Evolutionary conservation across 768 basidiomycete species (phyloP), one percentile per base, ranked within the genome.

Genomic region (Cystofilobasidium capitatum): DNA sequence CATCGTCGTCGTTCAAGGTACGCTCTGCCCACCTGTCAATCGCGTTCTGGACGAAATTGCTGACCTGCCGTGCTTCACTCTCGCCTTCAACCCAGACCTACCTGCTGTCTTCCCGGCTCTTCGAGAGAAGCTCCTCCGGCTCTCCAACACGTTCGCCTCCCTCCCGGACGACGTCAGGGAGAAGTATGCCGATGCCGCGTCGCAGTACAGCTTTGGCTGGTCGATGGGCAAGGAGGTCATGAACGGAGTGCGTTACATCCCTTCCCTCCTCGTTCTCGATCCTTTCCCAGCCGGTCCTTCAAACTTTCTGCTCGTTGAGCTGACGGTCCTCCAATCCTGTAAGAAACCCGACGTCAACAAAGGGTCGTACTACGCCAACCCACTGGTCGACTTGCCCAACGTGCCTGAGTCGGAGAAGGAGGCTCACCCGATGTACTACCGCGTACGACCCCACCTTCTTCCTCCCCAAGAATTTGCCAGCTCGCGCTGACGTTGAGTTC

Each of bases 321-420:
- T 35, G 37, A 7, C n/a, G n/a, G n/a, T n/a, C n/a, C n/a, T n/a
- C n/a, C n/a, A n/a, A n/a, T n/a, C n/a, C 6, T 22, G 13, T 2
- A 62, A 76, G 75, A 64, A 66, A 24, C 72, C 75, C 86, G 91
- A 97, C 75, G 80, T 82, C 2, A 79, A 93, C 72, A 98, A 97
- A 76, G 94, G 93, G 3, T 91, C 89, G 0, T 99, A 86, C 79
- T 99, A 99, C 75, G 92, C 91, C 68, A 92, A 80, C 66, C 91
- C 91, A 12, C 77, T 86, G 31, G 73, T 86, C 0, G 91, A 92
- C 64, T 71, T 75, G 35, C 83, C 87, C 0, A 78, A 81, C n/a
- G 87, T 90, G 3, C 75, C 85, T 17, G 75, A 80, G 2, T 81
- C 79, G 40, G 81, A 86, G 47, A 81, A 79, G 61, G 74, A 77